Percentiles rank a stretch among this genome's conserved stretches.
These are phyloP conservation scores for Epichloe gansuensis DNA, from an alignment of 2,329 filamentous ascomycete species.

Conservation along the genomic window DNA sequence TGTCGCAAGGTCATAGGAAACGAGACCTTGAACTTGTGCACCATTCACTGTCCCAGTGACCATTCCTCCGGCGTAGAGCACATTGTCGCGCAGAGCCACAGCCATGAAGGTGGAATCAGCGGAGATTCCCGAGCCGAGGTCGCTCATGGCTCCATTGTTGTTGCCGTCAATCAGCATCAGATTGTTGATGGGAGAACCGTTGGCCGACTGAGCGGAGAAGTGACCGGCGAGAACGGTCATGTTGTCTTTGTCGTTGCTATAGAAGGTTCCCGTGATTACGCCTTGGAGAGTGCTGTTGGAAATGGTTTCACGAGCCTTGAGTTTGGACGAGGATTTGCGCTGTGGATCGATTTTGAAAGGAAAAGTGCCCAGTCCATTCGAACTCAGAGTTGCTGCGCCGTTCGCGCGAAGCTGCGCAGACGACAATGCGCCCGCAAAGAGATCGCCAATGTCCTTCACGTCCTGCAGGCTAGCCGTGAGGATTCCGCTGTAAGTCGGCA, in stretches of 20 bases:
- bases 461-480: slow-evolving; percentile 59
- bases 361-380: slow-evolving; percentile 40
- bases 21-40: slow-evolving; percentile 55
- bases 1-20: slow-evolving; percentile 64
- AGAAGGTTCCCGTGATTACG: slow-evolving; percentile 69
- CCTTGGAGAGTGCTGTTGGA: slow-evolving; percentile 41
- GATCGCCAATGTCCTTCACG: slow-evolving; percentile 46
- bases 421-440: slow-evolving; percentile 75
- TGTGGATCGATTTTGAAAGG: slow-evolving; percentile 41
- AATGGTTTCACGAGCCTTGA: slow-evolving; percentile 35
- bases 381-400: slow-evolving; percentile 56
- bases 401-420: slow-evolving; percentile 63
- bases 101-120: slow-evolving; percentile 64
- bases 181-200: slow-evolving; percentile 66
- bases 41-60: slow-evolving; percentile 59
- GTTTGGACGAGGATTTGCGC: slow-evolving; percentile 16
- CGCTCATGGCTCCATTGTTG: slow-evolving; percentile 53
- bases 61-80: slow-evolving; percentile 71
- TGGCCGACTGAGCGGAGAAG: slow-evolving; percentile 58
- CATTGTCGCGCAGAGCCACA: slow-evolving; percentile 52
- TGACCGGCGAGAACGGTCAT: slow-evolving; percentile 81
- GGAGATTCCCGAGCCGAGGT: slow-evolving; percentile 54
- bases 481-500: slow-evolving; percentile 57
- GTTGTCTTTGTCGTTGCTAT: slow-evolving; percentile 57
- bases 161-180: slow-evolving; percentile 70